These are phyloP conservation scores for Myxozyma monticola DNA, from an alignment of 805 yeast species.

Conservation along the genomic window DNA sequence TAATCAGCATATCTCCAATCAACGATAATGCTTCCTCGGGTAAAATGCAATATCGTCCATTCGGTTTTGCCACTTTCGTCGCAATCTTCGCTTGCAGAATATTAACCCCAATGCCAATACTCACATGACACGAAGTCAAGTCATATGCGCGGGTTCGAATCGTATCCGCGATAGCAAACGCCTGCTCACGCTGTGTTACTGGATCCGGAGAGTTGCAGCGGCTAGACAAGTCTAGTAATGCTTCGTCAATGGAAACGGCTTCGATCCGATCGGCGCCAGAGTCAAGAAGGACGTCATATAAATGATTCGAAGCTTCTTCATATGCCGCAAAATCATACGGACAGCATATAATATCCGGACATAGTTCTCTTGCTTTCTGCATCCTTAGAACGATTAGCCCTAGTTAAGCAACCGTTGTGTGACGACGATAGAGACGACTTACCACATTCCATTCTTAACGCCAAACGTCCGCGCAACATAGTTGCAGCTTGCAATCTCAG, in stretches of 20 bases:
- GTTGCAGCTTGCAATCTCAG: slow-evolving; percentile 91
- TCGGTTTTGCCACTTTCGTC: slow-evolving; percentile 73
- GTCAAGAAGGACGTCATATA: slow-evolving; percentile 60
- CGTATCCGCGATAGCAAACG: neutral
- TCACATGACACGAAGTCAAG: slow-evolving; percentile 63
- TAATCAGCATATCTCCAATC: slow-evolving; percentile 42
- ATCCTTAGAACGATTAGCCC: slow-evolving; percentile 43
- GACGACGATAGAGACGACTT: neutral
- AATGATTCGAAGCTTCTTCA: slow-evolving; percentile 59
- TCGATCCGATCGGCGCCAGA: slow-evolving; percentile 49
- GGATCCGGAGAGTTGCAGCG: slow-evolving; percentile 9
- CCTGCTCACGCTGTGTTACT: neutral
- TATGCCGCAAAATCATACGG: slow-evolving; percentile 76
- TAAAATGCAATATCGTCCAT: slow-evolving; percentile 54
- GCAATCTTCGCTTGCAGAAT: slow-evolving; percentile 78
- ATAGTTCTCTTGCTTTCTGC: slow-evolving; percentile 55
- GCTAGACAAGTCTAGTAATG: slow-evolving; percentile 64
- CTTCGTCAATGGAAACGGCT: slow-evolving; percentile 93
- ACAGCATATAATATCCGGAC: slow-evolving; percentile 64
- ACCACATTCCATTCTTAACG: slow-evolving; percentile 82
- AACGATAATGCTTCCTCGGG: slow-evolving; percentile 35
- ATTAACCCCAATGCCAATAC: slow-evolving; percentile 76
- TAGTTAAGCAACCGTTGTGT: neutral
- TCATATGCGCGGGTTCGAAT: slow-evolving; percentile 47
- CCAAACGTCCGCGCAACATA: slow-evolving; percentile 78